Conservation (phyloP, 2,329 filamentous ascomycete genomes). For the Alternaria ventricosa region DNA sequence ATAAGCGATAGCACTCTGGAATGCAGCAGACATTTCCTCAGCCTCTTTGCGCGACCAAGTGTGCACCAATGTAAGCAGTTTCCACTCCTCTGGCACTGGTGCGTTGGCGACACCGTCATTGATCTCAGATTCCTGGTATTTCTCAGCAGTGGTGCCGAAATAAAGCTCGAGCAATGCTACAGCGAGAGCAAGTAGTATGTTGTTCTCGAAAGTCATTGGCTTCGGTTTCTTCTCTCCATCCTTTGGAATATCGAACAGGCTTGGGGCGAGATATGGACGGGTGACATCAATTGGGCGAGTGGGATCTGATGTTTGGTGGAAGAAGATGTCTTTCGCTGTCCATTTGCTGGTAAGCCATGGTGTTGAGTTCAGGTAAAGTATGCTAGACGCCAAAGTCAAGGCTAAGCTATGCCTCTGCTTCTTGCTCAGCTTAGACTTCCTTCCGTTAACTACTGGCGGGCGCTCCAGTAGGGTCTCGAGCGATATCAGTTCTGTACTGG, state of each 20-base stretch:
- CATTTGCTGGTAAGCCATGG: constrained; percentile 47
- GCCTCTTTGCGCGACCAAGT: constrained; percentile 44
- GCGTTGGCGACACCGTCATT: constrained; percentile 24
- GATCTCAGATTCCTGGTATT: constrained; percentile 31
- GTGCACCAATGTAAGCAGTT: constrained; percentile 41
- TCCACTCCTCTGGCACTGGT: constrained; percentile 25
- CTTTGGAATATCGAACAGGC: constrained; percentile 10
- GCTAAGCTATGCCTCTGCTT: constrained; percentile 46
- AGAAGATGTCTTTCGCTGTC: constrained; percentile 43
- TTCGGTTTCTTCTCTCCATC: constrained; percentile 10
- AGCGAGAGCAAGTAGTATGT: constrained; percentile 43
- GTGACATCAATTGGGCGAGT: constrained; percentile 37
- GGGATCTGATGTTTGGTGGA: constrained; percentile 30
- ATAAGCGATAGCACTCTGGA: constrained; percentile 42
- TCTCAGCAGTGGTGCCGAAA: constrained; percentile 43
- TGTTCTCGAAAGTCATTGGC: constrained; percentile 39
- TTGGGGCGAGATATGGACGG: constrained; percentile 39
- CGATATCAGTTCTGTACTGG: constrained; percentile 31
- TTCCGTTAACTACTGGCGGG: constrained; percentile 35
- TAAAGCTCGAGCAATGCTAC: constrained; percentile 46
- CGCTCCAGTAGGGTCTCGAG: constrained; percentile 39
- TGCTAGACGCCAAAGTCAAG: constrained; percentile 45
- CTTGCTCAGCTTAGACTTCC: constrained; percentile 38
- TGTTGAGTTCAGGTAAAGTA: constrained; percentile 46
- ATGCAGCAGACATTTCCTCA: constrained; percentile 46